Evolutionary conservation across 164 flowering plant species (phyloP), one percentile per base, ranked within the genome.

Genomic region (Vitis amurensis): DNA sequence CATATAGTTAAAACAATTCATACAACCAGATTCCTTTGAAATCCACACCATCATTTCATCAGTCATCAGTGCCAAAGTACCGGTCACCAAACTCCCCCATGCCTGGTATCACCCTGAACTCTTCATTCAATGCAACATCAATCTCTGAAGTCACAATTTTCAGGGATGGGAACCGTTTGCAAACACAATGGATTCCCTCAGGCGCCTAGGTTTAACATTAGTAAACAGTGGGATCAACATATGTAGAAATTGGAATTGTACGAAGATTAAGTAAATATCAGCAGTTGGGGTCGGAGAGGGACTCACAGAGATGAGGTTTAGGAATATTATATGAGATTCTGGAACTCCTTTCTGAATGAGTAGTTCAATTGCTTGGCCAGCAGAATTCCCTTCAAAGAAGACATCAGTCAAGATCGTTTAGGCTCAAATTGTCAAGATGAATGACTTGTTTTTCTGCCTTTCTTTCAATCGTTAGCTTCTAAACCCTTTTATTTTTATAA

Each of bases 81-180:
- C 98, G 93, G 71, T 94, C 98, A 1, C 98, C 98, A 70, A 94
- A 94, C 81, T 94, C 98, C 49, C 98, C 98, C 93, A 94, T 47
- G 11, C 98, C 98, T 14, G 98, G 98, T 68, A 94, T 84, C 5
- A 94, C 98, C 50, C 97, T 91, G 66, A 71, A 94, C 68, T 89
- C 97, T 55, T 89, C 97, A 67, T 94, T 92, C 69, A 92, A 57
- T 16, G 89, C 77, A 63, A 64, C 84, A 73, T 93, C 98, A 55
- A 93, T 93, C 83, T 93, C 97, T 1, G 97, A 94, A 9, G 96
- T 94, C 50, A 94, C 97, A 52, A 94, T 89, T 69, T 89, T 92
- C 73, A 94, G 67, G 13, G 88, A 78, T 8, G 98, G 97, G 73
- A 91, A 94, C 23, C 93, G 84, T 76, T 88, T 88, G 84, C 82